These are phyloP conservation scores for Arthromyces matolae DNA, from an alignment of 768 basidiomycete genomes.

Conservation along the genomic window DNA sequence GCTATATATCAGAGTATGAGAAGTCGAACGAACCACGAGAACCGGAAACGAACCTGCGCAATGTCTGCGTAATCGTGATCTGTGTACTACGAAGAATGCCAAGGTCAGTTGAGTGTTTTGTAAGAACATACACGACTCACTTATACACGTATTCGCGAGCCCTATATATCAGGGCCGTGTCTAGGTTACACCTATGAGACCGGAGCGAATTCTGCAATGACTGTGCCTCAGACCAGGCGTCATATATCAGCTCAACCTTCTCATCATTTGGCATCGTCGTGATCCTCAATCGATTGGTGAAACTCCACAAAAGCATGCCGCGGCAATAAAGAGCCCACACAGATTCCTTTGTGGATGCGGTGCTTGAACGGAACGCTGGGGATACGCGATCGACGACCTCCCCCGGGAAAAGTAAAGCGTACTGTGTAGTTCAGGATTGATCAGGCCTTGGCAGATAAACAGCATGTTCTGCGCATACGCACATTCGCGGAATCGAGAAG, in stretches of 20 bases:
- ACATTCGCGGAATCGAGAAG: constrained; percentile 69
- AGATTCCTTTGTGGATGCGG: constrained; percentile 64
- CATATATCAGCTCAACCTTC: constrained; percentile 55
- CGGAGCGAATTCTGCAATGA: constrained; percentile 65
- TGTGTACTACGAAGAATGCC: constrained; percentile 51
- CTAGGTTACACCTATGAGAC: constrained; percentile 66
- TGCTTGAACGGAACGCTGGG: constrained; percentile 33
- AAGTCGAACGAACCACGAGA: constrained; percentile 16
- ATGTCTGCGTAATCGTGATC: constrained; percentile 57
- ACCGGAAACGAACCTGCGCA: constrained; percentile 53
- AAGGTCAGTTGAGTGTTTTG: constrained; percentile 6
- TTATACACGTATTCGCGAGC: constrained; percentile 72
- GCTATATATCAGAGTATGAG: constrained; percentile 19
- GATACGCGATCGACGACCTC: constrained; percentile 56
- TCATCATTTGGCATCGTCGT: constrained; percentile 42
- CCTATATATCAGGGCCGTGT: constrained; percentile 63
- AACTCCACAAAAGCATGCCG: constrained; percentile 79
- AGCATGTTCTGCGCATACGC: constrained; percentile 22
- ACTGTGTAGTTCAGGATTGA: constrained; percentile 35
- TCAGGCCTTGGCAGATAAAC: constrained; percentile 1
- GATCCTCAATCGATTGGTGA: constrained; percentile 51
- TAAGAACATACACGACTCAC: constrained; percentile 37
- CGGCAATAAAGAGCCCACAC: constrained; percentile 83
- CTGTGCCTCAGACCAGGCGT: constrained; percentile 64
- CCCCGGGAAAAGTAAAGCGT: constrained; percentile 67